Evolutionary conservation across 192 early-diverging fungal species (phyloP).

Genomic region (Mortierella hygrophila): DNA sequence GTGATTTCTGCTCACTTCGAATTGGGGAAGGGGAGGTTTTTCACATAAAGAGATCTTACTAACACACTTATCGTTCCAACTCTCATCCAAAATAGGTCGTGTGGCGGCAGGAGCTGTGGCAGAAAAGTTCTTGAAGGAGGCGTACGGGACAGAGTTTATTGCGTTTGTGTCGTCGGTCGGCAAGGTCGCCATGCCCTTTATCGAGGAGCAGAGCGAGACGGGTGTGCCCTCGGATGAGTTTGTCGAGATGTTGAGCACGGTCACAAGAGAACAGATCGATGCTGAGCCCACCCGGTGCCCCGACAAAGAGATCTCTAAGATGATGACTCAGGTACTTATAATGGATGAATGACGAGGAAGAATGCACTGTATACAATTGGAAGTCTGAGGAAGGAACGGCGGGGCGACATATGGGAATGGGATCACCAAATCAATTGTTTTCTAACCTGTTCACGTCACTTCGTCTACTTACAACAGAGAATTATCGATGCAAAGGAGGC

Average conservation of each 20-base stretch:
- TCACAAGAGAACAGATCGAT: conserved; percentile 85
- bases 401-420: not conserved
- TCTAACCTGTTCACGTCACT: not conserved
- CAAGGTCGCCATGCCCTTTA: conserved; percentile 79
- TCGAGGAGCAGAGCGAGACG: conserved; percentile 61
- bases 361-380: not conserved
- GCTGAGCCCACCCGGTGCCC: conserved; percentile 92
- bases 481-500: conserved; percentile 85
- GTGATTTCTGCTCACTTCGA: not conserved
- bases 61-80: not conserved
- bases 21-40: too few relatives aligned
- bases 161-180: conserved; percentile 96
- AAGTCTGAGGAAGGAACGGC: not conserved
- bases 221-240: conserved; percentile 65
- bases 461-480: conserved; percentile 52
- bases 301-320: conserved; percentile 74
- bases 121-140: conserved; percentile 93
- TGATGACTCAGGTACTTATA: conserved; percentile 81
- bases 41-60: not conserved
- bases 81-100: conserved; percentile 70
- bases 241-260: conserved; percentile 72
- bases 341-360: not conserved
- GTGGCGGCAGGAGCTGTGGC: conserved; percentile 98
- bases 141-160: conserved; percentile 90
- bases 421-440: not conserved